Conservation (phyloP, 768 basidiomycete genomes). For the Gloeostereum incarnatum region DNA sequence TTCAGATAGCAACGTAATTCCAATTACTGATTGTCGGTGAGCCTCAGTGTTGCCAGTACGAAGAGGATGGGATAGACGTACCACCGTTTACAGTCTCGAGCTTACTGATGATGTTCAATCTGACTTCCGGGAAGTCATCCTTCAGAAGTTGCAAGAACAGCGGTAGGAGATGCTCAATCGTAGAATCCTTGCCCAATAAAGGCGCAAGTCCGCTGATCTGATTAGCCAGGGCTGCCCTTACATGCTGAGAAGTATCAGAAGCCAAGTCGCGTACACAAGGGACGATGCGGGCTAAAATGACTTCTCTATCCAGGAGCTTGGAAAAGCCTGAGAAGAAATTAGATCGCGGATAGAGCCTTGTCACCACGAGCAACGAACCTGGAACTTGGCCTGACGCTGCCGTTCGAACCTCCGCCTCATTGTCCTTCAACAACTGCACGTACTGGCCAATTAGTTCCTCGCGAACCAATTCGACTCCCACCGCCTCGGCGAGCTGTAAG, state of each 20-base stretch:
- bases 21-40: constrained; percentile 63
- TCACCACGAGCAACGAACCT: constrained; percentile 37
- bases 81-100: constrained; percentile 92
- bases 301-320: constrained; percentile 86
- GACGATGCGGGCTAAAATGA: constrained; percentile 85
- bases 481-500: constrained; percentile 76
- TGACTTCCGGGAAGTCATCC: constrained; percentile 97
- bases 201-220: constrained; percentile 97
- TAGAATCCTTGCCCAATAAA: constrained; percentile 85
- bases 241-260: constrained; percentile 92
- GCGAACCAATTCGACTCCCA: constrained; percentile 82
- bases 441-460: constrained; percentile 93
- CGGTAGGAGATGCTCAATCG: constrained; percentile 93
- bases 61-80: constrained; percentile 23
- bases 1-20: constrained; percentile 89
- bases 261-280: constrained; percentile 94
- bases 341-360: not conserved
- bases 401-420: constrained; percentile 96
- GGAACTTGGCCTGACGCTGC: constrained; percentile 96
- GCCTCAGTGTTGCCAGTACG: constrained; percentile 5
- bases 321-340: constrained; percentile 66
- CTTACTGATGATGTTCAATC: constrained; percentile 97
- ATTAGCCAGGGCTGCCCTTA: constrained; percentile 90
- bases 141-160: constrained; percentile 94
- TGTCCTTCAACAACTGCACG: constrained; percentile 92